Percentiles rank a stretch among this genome's conserved stretches.
Conservation (phyloP, 2,329 filamentous ascomycete genomes). For the Penicillium hordei region DNA sequence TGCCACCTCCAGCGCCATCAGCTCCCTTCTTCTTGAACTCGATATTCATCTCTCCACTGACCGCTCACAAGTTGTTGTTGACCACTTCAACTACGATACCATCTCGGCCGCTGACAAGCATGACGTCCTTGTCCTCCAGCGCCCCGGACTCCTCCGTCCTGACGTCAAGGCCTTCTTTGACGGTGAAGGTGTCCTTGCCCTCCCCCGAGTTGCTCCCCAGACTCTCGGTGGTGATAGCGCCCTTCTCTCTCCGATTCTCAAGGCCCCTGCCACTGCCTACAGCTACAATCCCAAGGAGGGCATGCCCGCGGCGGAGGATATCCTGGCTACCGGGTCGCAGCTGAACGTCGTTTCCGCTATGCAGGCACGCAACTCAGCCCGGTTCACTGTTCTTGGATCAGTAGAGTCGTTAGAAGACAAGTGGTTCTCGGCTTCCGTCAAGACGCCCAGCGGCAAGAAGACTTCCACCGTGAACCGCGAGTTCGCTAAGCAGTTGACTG, state of each 20-base stretch:
- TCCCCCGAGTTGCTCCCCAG: constrained; percentile 79
- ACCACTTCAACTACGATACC: constrained; percentile 93
- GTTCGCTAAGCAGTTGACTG: constrained; percentile 80
- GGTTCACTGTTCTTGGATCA: constrained; percentile 80
- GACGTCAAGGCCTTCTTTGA: constrained; percentile 77
- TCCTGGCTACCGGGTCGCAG: constrained; percentile 81
- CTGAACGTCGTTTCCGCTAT: constrained; percentile 79
- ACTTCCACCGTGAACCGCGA: constrained; percentile 73
- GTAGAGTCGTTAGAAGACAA: constrained; percentile 82
- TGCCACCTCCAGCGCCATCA: constrained; percentile 69
- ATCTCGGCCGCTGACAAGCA: constrained; percentile 76
- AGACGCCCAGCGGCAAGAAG: constrained; percentile 55
- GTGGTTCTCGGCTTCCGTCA: constrained; percentile 82
- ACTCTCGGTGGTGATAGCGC: constrained; percentile 72
- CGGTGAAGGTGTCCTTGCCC: constrained; percentile 69
- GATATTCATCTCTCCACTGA: constrained; percentile 86
- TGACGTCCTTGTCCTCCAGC: constrained; percentile 78
- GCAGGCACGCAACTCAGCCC: constrained; percentile 91
- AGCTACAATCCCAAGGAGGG: constrained; percentile 93
- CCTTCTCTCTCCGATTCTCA: constrained; percentile 76
- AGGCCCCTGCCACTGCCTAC: constrained; percentile 82
- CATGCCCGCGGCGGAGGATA: constrained; percentile 68
- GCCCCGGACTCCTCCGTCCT: constrained; percentile 63
- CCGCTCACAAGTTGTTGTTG: constrained; percentile 80
- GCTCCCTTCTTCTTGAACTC: constrained; percentile 78